phyloP scores from a whole-genome alignment of 495 filamentous ascomycete species.

The Penicillium paradoxum region DNA sequence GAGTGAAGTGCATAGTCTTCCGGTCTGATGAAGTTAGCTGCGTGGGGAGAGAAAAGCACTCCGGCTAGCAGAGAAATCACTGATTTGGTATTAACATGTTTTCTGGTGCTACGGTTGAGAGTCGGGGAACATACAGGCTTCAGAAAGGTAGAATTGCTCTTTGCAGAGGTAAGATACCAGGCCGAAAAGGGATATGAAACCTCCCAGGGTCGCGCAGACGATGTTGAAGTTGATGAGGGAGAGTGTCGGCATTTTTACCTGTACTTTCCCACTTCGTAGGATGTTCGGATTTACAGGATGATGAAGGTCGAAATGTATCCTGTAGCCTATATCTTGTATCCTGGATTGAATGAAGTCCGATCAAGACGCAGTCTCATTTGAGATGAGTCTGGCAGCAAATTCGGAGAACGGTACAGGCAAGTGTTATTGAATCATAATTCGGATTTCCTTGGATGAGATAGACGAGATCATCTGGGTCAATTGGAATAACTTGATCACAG shows the following conservation, averaged over 20 bases:
- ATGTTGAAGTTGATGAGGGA: conserved; percentile 84
- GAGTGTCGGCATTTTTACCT: conserved; percentile 67
- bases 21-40: conserved; percentile 70
- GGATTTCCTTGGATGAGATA: conserved; percentile 1
- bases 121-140: conserved; percentile 62
- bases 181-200: conserved; percentile 83
- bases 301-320: background rate
- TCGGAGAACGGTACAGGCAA: conserved; percentile 16
- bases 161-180: conserved; percentile 86
- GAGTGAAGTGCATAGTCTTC: conserved; percentile 68
- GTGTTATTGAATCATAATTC: conserved; percentile 46
- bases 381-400: background rate
- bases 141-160: conserved; percentile 86
- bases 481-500: background rate
- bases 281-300: background rate
- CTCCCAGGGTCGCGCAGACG: conserved; percentile 73
- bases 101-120: background rate
- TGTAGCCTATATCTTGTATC: no score
- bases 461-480: conserved; percentile 21
- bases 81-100: conserved; percentile 25
- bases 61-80: conserved; percentile 83
- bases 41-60: conserved; percentile 71
- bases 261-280: background rate
- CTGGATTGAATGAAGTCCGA: background rate
- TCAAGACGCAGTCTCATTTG: background rate